Evolutionary conservation across 805 yeast species (phyloP), one percentile per base, ranked within the genome.

Genomic region (Diddensiella santjacobensis): DNA sequence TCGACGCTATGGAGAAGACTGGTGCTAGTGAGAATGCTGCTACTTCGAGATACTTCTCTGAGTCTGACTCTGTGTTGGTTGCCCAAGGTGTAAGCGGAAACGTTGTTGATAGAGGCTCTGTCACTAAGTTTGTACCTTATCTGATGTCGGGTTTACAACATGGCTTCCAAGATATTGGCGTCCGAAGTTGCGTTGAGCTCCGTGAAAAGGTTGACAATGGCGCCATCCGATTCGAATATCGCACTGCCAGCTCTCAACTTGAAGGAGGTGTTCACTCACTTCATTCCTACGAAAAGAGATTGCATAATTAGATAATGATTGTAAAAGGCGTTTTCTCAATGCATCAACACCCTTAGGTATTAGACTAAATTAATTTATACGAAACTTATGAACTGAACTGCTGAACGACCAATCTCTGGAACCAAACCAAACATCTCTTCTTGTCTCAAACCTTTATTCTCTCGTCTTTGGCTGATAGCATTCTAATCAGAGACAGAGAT

Each of bases 81-180:
- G 99, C 99, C 48, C 99, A 93, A 77, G 99, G 99, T 79, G 99
- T 93, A 58, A 79, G 95, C 54, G 99, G 99, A 62, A 77, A 96
- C 33, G 99, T 93, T 62, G 83, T 89, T 59, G 99, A 93, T 76
- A 87, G 91, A 71, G 99, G 99, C 62, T 89, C 97, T 39, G 77
- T 93, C 67, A 81, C 81, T 68, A 93, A 91, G 74, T 93, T 89
- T 67, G 73, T 93, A 57, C 99, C 99, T 58, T 93, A 93, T 77
- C 74, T 93, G 70, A 85, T 76, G 80, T 83, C 85, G 61, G 99
- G 99, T 71, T 78, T 93, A 67, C 97, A 93, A 79, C 99, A 93
- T 71, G 91, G 99, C 66, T 86, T 95, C 70, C 99, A 93, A 78
- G 99, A 93, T 70, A 88, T 93, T 70, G 99, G 99, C 72, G 85